Evolutionary conservation across 306 rosid species (phyloP), one percentile per base, ranked within the genome.

Genomic region (Medicago ruthenica): DNA sequence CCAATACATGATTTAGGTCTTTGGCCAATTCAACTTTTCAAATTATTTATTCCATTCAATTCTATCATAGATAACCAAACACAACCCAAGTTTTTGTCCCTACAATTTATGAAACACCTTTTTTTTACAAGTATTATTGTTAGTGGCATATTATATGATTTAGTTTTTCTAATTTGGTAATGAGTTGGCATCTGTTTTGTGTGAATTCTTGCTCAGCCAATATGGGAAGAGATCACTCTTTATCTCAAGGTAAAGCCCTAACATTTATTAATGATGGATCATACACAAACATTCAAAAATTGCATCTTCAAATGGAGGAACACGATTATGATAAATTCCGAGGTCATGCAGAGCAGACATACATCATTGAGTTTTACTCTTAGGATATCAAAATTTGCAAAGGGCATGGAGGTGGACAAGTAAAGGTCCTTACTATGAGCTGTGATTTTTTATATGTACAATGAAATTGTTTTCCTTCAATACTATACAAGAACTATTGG

Each of bases 401-500:
- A 45, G 44, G 48, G 69, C 53, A 57, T 11, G 36, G 40, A 9
- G 22, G 67, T 13, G 51, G 40, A 53, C 17, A 66, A 53, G 51
- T 45, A 45, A 45, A 51, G 65, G 60, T 24, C 48, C 50, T 62
- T 62, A 65, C 71, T 45, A 44, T 55, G 67, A 16, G 72, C 62
- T 66, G 42, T 84, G 81, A 74, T 69, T 54, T 54, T 62, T 74
- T 65, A 58, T 71, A 81, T 78, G 66, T 75, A 81, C 81, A 83
- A 41, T 0, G 58, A n/a, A 68, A 36, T 16, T 62, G 22, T 15
- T 59, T 66, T 59, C 44, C 67, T 12, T 60, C 74, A 22, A 63
- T 73, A 60, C 15, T 66, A 61, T 73, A 81, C 79, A 73, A 59
- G 24, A 71, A 59, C 64, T 76, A 63, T 40, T 14, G 71, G 62